These are phyloP conservation scores for Chenopodium berlandieri DNA, from an alignment of 148 eudicot species.

Conservation along the genomic window DNA sequence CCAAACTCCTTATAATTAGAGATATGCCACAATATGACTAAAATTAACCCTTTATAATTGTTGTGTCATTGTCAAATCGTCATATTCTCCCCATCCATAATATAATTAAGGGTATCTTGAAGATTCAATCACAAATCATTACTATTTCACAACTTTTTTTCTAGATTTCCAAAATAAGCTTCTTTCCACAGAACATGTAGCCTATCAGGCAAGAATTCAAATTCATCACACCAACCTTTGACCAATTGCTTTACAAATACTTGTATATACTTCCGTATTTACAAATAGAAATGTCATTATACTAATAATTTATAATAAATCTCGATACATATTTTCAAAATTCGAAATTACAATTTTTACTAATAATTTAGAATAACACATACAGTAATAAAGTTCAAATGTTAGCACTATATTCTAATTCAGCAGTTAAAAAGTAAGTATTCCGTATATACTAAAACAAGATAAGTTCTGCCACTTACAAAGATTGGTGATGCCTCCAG, in stretches of 20 bases:
- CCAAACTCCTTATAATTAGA: neutral
- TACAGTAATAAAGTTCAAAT: no score
- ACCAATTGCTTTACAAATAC: no score
- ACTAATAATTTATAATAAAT: no score
- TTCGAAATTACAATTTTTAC: no score
- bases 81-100: neutral
- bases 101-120: neutral
- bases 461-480: constrained; percentile 38
- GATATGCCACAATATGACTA: neutral
- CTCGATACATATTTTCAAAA: no score
- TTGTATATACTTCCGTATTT: no score
- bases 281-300: no score
- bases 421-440: neutral
- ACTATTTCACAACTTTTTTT: no score
- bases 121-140: neutral
- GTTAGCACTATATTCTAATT: neutral
- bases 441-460: neutral
- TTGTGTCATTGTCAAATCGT: neutral
- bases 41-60: neutral
- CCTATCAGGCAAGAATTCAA: neutral
- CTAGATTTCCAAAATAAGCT: no score
- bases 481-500: constrained; percentile 95
- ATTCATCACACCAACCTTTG: no score
- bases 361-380: no score
- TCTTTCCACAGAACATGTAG: neutral